Base-by-base conservation (phyloP, 768 basidiomycete genomes). In the Leccinum sublutescens region DNA sequence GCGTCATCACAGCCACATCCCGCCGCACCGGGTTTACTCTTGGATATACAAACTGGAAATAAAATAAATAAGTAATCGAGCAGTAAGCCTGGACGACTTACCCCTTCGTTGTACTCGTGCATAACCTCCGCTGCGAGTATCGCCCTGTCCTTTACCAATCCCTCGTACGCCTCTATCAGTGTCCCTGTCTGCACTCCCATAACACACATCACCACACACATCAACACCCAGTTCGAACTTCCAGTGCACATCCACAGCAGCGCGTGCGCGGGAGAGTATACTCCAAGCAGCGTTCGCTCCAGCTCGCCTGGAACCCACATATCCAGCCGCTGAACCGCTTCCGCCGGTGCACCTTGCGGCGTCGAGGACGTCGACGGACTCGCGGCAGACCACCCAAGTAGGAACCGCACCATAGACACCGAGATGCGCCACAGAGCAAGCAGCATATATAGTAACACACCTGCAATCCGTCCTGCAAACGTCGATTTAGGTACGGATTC, bases 1-100 rank as follows among this genome's bases (percentile, higher is more conserved):
- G 86, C 2, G 92, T 94, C 91, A 91, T 92, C 27, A 91, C 88
- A 4, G 87, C 85, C 1, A 84, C 90, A 63, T 94, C 92, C 59
- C 79, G 83, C 31, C 88, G 83, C 21, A 93, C 78, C 7, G 88
- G 88, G 66, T 89, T 87, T 60, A 91, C 72, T 60, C 86, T 83
- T n/a, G 92, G 93, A 64, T 88, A 84, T 3, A 94, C 92, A 69
- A 91, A 94, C 91, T 94, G 57, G 25, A 12, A 4, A 34, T n/a
- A 12, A 19, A 5, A 5, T 63, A 49, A 65, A 53, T 17, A 17
- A 1, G 2, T 51, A 21, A 45, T 17, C 27, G 11, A 50, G 11
- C 17, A 19, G 17, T 11, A 4, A 4, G 14, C 19, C n/a, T n/a
- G 33, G 9, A 15, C 21, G 2, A 79, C 85, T 40, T 63, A 91